Conservation (phyloP, 75 land plant genomes). For the Pinus tabuliformis region DNA sequence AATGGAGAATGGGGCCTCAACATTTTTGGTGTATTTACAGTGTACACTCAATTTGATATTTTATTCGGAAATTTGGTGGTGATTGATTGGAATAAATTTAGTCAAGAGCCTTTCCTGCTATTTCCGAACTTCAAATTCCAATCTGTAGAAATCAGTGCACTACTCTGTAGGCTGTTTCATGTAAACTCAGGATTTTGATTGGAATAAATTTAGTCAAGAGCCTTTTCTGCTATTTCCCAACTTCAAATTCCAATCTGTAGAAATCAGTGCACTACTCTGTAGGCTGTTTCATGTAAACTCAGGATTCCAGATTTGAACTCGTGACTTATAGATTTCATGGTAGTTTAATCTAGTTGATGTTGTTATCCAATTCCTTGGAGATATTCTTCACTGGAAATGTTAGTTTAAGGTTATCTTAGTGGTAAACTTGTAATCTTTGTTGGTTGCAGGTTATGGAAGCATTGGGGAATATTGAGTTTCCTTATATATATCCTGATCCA, state of each 20-base stretch:
- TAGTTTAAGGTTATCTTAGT: not conserved
- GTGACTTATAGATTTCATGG: not conserved
- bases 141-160: not conserved
- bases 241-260: not conserved
- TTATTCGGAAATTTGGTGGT: no score
- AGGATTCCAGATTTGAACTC: not conserved
- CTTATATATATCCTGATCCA: slow-evolving; percentile 96
- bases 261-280: not conserved
- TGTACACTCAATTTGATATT: not conserved
- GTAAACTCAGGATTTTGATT: no score
- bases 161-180: not conserved
- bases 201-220: not conserved
- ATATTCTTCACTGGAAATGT: not conserved
- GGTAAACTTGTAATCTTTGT: not conserved
- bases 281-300: no score
- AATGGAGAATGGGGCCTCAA: not conserved
- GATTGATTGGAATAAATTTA: not conserved
- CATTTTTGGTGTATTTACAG: not conserved
- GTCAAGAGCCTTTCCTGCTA: not conserved
- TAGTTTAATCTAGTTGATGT: not conserved
- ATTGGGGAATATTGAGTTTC: slow-evolving; percentile 84
- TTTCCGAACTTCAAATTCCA: not conserved
- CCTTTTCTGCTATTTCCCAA: not conserved
- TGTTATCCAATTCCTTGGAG: not conserved
- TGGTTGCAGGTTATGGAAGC: slow-evolving; percentile 78